Percentiles rank a stretch among this genome's conserved stretches.
Evolutionary conservation across 2,329 filamentous ascomycete species (phyloP).

Genomic region (Diaporthe helianthi): DNA sequence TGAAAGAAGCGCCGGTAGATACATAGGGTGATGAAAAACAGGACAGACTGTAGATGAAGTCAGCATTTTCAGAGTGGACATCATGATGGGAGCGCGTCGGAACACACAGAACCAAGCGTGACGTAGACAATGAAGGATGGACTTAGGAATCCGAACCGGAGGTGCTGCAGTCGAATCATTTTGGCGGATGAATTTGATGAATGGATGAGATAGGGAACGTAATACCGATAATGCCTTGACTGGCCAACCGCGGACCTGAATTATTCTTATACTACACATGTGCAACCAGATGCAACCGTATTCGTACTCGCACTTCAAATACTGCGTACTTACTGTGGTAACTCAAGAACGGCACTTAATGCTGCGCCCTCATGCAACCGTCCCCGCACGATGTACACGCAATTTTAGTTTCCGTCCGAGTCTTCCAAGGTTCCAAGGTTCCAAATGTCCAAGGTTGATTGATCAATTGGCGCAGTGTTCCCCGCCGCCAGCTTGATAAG

Average conservation of each 20-base stretch:
- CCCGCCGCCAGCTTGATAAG: background rate
- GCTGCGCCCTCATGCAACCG: background rate
- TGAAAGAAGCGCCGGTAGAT: constrained; percentile 28
- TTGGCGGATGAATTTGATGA: background rate
- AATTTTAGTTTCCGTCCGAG: background rate
- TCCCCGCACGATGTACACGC: background rate
- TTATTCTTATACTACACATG: background rate
- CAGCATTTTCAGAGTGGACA: background rate
- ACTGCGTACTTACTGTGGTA: too few relatives aligned
- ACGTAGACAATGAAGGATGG: background rate
- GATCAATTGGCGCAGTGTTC: background rate
- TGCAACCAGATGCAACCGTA: background rate
- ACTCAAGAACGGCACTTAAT: background rate
- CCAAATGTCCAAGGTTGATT: too few relatives aligned
- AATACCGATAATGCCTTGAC: background rate
- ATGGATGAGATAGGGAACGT: background rate
- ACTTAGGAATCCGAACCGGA: background rate
- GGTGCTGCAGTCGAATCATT: background rate
- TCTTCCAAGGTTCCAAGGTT: too few relatives aligned
- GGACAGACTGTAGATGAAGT: background rate
- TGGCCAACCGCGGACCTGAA: background rate
- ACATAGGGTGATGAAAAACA: constrained; percentile 4
- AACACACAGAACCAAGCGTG: background rate
- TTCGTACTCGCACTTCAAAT: background rate
- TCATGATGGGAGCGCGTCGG: background rate